Evolutionary conservation across 257 asterid genomes (phyloP).

Genomic region (Solanum medicagineum): DNA sequence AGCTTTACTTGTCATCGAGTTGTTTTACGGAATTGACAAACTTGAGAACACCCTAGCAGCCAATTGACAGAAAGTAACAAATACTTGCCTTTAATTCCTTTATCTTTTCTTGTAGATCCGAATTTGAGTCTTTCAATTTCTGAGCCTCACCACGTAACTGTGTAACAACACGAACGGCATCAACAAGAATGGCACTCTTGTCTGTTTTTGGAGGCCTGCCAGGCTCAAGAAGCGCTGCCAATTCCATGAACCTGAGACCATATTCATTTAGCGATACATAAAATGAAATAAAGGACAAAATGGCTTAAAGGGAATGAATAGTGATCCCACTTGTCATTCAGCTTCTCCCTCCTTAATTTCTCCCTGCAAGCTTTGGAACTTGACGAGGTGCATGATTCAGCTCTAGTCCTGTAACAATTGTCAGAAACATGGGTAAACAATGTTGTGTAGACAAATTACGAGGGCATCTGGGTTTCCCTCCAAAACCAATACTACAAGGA

Average conservation of each 20-base stretch:
- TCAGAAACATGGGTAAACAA: not conserved
- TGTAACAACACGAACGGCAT: conserved; percentile 77
- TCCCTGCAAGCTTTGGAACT: conserved; percentile 94
- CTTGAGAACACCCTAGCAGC: not conserved
- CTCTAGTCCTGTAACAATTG: conserved; percentile 32
- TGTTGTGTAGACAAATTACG: not conserved
- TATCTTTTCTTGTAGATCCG: conserved; percentile 65
- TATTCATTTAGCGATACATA: not conserved
- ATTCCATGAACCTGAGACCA: conserved; percentile 52
- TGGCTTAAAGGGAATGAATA: not conserved
- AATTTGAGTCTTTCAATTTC: conserved; percentile 69
- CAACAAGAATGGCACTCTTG: conserved; percentile 74
- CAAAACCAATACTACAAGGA: not conserved
- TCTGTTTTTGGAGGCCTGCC: conserved; percentile 87
- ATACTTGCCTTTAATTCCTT: conserved; percentile 72
- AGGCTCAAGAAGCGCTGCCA: conserved; percentile 81
- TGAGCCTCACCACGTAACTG: conserved; percentile 68
- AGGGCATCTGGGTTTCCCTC: not conserved
- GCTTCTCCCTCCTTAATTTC: conserved; percentile 76
- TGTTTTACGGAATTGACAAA: not conserved
- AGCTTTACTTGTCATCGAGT: not conserved
- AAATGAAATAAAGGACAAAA: not conserved
- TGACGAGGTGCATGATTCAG: conserved; percentile 52
- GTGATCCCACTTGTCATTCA: conserved; percentile 61
- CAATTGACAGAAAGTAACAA: not conserved